Base-by-base conservation (phyloP, 1,284 basidiomycete species). In the Entoloma clypeatum region DNA sequence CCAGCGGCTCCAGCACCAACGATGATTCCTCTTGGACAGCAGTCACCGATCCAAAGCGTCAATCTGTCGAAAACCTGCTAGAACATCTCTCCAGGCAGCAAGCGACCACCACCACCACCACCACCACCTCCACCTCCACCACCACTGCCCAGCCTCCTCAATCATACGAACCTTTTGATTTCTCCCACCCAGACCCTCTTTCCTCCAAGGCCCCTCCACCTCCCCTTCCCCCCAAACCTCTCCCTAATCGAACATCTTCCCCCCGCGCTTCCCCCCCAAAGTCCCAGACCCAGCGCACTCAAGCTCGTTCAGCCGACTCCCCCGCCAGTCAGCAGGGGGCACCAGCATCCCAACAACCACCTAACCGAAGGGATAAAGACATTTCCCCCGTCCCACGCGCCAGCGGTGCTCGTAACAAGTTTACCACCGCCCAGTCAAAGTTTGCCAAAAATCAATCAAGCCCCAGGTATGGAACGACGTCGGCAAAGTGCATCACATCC, bases 11-110 rank as follows among this genome's bases (percentile, higher is more conserved):
- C 14, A 73, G 67, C 47, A 61, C 62, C 38, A 72, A 65, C 43
- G 81, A 85, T 28, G 79, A 83, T 35, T 65, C 72, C 6, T 66
- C 69, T 7, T 73, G 76, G 54, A 63, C 71, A 4, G 63, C 69
- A 25, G 60, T 67, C 31, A 55, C 64, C n/a, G 82, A 87, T 50
- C 79, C 83, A 16, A 86, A 86, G 65, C 73, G 81, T 44, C 82
- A 84, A 57, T 87, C 84, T 3, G 82, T 87, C 39, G 84, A 86
- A 54, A 86, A 86, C 53, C 63, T 87, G 28, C 68, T 88, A 53
- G 84, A 86, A 47, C 79, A 83, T 53, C 59, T 86, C 11, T 78
- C 79, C 21, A 70, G 80, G 47, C 67, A 71, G 41, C 77, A 76
- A 54, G n/a, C 57, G 58, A 26, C 65, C 71, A 30, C 59, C 65